Evolutionary conservation across 768 basidiomycete genomes (phyloP), one percentile per base, ranked within the genome.

Genomic region (Mrakia hoshinonis): DNA sequence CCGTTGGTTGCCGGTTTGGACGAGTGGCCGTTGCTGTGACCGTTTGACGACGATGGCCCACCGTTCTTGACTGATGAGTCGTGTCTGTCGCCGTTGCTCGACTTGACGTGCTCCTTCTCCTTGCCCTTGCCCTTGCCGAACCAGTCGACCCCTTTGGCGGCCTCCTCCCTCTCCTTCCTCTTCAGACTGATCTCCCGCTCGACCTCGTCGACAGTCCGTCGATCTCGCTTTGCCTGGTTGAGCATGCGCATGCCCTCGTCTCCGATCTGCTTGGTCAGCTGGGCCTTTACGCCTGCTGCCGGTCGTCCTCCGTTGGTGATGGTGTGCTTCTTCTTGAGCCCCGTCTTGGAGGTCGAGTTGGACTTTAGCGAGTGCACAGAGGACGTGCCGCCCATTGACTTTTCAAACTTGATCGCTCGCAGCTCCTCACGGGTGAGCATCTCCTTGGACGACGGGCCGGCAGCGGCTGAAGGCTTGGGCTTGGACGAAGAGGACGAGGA

Each of bases 141-240:
- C 15, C 18, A 34, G n/a, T 55, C 51, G 3, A 51, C 49, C n/a
- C 54, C 49, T 29, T 36, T 54, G 22, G 51, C 34, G 12, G 24
- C 67, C n/a, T 6, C 36, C 34, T 55, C 38, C 39, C 54, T 58
- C n/a, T 39, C 31, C 39, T 39, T 49, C 52, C 48, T 68, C 36
- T 43, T 39, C 51, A 58, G 49, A 29, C 51, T 39, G 67, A 75
- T 70, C 36, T 76, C 75, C 24, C 69, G 60, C 69, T 76, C 75
- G 31, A 77, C 67, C 73, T 77, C 76, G 43, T 77, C 76, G 38
- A 77, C 74, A n/a, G 76, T 77, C 5, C 76, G 69, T 4, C 54
- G 62, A 54, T 77, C 76, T 13, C 75, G 67, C 67, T 77, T 76
- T n/a, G 71, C 70, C 48, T 62, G 67, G 69, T 74, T 73, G 43